phyloP scores from a whole-genome alignment of 148 eudicot genomes.

The Heliosperma pusillum region DNA sequence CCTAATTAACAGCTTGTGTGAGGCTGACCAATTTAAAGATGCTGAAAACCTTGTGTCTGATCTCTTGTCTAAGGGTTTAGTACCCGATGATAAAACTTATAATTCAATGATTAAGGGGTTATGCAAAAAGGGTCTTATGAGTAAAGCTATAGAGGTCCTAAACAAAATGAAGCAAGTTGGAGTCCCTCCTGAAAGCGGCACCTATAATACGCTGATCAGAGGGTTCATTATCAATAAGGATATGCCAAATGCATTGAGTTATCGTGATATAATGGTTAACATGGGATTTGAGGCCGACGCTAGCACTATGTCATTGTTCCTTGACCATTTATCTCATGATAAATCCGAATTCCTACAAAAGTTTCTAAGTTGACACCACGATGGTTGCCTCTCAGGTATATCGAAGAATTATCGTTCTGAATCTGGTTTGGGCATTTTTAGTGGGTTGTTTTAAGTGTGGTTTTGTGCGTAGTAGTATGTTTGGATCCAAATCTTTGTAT shows the following conservation, averaged over 20 bases:
- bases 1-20: slow-evolving; percentile 18
- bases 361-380: neutral
- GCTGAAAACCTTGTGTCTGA: neutral
- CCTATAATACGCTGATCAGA: slow-evolving; percentile 14
- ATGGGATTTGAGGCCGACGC: slow-evolving; percentile 11
- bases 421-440: no score
- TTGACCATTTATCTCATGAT: neutral
- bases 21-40: neutral
- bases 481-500: no score
- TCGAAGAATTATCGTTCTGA: no score
- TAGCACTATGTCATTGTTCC: neutral
- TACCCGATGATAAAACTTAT: neutral
- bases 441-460: no score
- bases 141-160: no score
- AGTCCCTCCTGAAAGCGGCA: neutral
- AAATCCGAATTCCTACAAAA: neutral
- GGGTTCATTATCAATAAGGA: neutral
- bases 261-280: slow-evolving; percentile 11
- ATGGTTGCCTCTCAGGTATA: neutral
- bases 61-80: slow-evolving; percentile 2
- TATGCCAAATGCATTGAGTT: neutral
- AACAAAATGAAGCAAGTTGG: no score
- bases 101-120: slow-evolving; percentile 7
- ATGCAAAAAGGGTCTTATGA: slow-evolving; percentile 14
- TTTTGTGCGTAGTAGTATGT: no score